These are phyloP conservation scores for Ogataea zsoltii DNA, from an alignment of 805 yeast genomes.

Conservation along the genomic window DNA sequence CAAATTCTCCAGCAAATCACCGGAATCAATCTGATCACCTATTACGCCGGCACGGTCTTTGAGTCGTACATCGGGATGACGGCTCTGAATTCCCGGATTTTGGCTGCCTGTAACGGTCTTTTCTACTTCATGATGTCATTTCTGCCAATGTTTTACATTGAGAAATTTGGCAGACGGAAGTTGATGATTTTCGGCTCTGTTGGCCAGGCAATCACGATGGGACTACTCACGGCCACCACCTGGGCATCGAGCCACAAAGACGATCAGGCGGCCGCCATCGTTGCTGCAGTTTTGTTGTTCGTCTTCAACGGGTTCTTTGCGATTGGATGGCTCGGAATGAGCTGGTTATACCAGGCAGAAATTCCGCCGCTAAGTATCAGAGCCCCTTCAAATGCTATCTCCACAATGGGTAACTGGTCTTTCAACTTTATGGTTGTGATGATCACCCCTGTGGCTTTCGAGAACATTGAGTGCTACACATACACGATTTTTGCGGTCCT, in stretches of 20 bases:
- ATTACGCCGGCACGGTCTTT: constrained; percentile 59
- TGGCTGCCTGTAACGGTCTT: constrained; percentile 26
- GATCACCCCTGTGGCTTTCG: constrained; percentile 47
- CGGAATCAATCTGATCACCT: constrained; percentile 59
- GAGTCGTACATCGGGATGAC: constrained; percentile 47
- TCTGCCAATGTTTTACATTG: constrained; percentile 46
- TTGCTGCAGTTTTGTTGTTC: constrained; percentile 50
- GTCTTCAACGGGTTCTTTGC: constrained; percentile 50
- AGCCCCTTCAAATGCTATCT: constrained; percentile 52
- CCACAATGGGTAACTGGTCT: constrained; percentile 60
- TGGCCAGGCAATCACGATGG: constrained; percentile 50
- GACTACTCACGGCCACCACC: constrained; percentile 42
- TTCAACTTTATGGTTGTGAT: constrained; percentile 59
- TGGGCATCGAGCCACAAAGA: constrained; percentile 29
- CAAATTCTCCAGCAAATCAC: constrained; percentile 51
- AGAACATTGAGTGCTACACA: constrained; percentile 40
- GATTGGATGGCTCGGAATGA: constrained; percentile 46
- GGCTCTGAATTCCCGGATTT: constrained; percentile 40
- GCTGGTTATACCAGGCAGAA: constrained; percentile 64
- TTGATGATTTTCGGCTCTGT: constrained; percentile 33
- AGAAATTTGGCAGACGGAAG: constrained; percentile 43
- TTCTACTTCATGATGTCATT: constrained; percentile 35
- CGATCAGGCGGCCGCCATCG: constrained; percentile 38
- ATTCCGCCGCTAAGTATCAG: constrained; percentile 50
- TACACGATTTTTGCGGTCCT: constrained; percentile 47